phyloP scores from a whole-genome alignment of 768 basidiomycete species.

The Mrakia frigida region DNA sequence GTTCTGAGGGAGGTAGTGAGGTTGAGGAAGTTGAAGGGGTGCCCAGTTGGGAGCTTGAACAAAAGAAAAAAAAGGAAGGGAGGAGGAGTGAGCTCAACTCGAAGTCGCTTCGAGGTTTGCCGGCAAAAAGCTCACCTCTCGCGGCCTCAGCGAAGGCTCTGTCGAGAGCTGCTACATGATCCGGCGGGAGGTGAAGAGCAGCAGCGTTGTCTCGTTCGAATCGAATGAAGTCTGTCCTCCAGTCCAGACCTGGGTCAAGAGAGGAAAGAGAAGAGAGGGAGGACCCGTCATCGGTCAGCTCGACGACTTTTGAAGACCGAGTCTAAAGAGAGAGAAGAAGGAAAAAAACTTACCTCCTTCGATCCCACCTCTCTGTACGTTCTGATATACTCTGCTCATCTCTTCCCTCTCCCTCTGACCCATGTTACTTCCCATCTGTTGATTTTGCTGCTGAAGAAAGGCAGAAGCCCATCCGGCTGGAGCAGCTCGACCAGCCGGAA shows the following conservation, averaged over 20 bases:
- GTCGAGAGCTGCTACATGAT: conserved; percentile 9
- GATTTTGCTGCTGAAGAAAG: conserved; percentile 1
- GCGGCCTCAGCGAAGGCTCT: background rate
- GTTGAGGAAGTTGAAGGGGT: background rate
- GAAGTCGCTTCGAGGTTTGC: no score
- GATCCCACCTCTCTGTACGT: background rate
- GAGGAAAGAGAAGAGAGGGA: background rate
- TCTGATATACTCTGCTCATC: conserved; percentile 10
- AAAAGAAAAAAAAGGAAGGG: background rate
- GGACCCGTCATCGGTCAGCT: background rate
- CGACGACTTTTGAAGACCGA: no score
- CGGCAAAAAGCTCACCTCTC: background rate
- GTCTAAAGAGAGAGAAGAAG: background rate
- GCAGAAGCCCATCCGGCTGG: conserved; percentile 1
- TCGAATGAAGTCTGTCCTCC: conserved; percentile 10
- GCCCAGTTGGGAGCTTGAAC: conserved; percentile 1
- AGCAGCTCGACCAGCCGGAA: no score
- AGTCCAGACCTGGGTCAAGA: background rate
- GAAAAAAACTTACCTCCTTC: background rate
- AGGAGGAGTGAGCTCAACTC: background rate
- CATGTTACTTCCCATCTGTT: background rate
- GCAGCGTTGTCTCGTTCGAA: conserved; percentile 16
- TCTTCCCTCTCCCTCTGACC: background rate
- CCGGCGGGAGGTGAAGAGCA: background rate
- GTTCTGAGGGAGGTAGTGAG: conserved; percentile 9